These are phyloP conservation scores for Acanthamoeba quina DNA, from an alignment of 208 protist species.

Conservation along the genomic window DNA sequence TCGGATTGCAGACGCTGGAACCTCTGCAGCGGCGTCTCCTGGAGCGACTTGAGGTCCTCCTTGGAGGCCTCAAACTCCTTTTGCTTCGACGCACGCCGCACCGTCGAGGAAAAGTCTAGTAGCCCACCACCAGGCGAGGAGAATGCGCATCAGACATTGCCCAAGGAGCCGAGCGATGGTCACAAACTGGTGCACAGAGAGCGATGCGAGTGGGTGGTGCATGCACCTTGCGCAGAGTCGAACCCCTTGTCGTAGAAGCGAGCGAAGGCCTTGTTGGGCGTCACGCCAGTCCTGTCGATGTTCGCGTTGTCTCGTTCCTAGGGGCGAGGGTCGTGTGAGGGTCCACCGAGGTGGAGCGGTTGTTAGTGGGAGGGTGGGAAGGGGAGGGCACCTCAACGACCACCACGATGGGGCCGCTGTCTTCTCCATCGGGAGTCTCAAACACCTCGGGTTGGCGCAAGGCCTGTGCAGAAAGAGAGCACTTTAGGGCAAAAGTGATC, in stretches of 20 bases:
- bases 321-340: not conserved
- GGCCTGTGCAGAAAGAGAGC: not conserved
- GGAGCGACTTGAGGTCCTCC: not conserved
- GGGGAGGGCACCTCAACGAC: conserved; percentile 27
- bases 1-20: conserved; percentile 74
- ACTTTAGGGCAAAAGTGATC: not conserved
- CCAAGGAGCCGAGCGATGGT: not conserved
- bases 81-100: conserved; percentile 38
- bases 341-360: not conserved
- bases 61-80: conserved; percentile 70
- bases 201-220: not conserved
- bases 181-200: not conserved
- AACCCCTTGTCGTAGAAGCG: conserved; percentile 61
- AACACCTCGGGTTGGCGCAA: conserved; percentile 57
- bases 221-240: not conserved
- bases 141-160: not conserved
- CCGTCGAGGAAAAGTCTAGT: conserved; percentile 20
- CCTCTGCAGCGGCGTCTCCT: conserved; percentile 72
- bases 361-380: not conserved
- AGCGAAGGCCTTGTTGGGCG: conserved; percentile 60
- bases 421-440: conserved; percentile 38
- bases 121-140: not conserved
- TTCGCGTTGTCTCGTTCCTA: conserved; percentile 42
- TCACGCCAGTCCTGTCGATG: conserved; percentile 39
- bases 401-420: conserved; percentile 7